A percentile compares a stretch with the other conserved stretches of the same genome.
Evolutionary conservation across 78 protist genomes (phyloP).

Genomic region (Isochrysis galbana): DNA sequence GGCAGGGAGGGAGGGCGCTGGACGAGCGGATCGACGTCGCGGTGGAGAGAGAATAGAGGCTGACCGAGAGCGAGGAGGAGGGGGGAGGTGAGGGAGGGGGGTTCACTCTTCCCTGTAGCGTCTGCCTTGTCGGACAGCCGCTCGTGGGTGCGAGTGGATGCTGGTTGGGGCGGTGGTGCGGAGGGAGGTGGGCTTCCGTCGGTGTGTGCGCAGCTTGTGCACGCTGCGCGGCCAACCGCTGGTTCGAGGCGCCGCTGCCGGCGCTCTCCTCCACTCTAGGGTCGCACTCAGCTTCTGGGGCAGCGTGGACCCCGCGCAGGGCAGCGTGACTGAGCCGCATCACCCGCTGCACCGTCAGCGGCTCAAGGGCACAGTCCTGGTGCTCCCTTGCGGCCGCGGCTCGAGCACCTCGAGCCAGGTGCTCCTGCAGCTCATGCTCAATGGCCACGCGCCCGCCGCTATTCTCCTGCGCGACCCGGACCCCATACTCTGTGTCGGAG

Average conservation of each 20-base stretch:
- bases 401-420: conserved; percentile 3
- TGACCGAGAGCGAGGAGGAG: no score
- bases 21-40: no score
- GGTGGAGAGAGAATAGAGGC: no score
- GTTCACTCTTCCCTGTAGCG: no score
- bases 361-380: not conserved
- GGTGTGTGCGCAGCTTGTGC: no score
- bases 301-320: not conserved
- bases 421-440: not conserved
- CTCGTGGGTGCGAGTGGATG: no score
- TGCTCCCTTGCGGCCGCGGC: not conserved
- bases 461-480: not conserved
- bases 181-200: no score
- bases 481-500: not conserved
- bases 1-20: no score
- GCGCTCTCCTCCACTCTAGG: not conserved
- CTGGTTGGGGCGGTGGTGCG: no score
- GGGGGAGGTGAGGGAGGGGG: no score
- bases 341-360: not conserved
- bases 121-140: no score
- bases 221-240: not conserved
- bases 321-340: not conserved
- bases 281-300: not conserved
- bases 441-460: not conserved
- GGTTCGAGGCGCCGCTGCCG: not conserved